Evolutionary conservation across 352 stramenopile species (phyloP), one percentile per base, ranked within the genome.

Genomic region (Globisporangium echinulatum): DNA sequence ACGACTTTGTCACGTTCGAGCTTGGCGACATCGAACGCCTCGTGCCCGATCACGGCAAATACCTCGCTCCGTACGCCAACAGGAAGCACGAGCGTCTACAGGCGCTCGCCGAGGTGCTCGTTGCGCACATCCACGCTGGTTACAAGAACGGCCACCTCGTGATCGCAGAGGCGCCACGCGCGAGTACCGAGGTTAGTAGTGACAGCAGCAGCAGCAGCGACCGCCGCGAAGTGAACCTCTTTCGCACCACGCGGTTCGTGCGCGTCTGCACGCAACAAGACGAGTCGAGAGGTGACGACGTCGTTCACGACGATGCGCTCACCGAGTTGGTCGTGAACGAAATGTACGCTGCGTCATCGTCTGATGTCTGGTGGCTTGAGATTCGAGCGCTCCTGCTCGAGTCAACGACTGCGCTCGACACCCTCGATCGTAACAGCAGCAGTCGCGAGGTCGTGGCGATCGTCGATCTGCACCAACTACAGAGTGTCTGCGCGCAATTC

Each of bases 111-210:
- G 77, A 87, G 17, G 39, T 78, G 9, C 59, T 92, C 7, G 55
- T 85, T 14, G n/a, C 25, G 1, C 62, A 80, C 13, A 51, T 83
- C 14, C 74, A 79, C 9, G 73, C 79, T 1, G 79, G 82, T 14
- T 90, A 83, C 63, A 92, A 90, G 65, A 81, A 85, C 38, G 79
- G 79, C 2, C 79, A 85, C 33, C 63, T 92, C 6, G 70, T 90
- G 5, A 43, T 92, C 52, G 71, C 69, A 0, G 77, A 92, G 58
- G 42, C 59, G 9, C 65, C 65, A n/a, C 11, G 46, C 48, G 14
- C 61, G 50, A 25, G 47, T 40, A n/a, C 10, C 25, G 25, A 33
- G 4, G 39, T 40, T 8, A 40, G 10, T 51, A 68, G 25, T 52
- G 65, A 13, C 54, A 44, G 52, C 11, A 9, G 10, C 7, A 25